These are phyloP conservation scores for Cardiospermum halicacabum DNA, from an alignment of 345 rosid species.

Conservation along the genomic window DNA sequence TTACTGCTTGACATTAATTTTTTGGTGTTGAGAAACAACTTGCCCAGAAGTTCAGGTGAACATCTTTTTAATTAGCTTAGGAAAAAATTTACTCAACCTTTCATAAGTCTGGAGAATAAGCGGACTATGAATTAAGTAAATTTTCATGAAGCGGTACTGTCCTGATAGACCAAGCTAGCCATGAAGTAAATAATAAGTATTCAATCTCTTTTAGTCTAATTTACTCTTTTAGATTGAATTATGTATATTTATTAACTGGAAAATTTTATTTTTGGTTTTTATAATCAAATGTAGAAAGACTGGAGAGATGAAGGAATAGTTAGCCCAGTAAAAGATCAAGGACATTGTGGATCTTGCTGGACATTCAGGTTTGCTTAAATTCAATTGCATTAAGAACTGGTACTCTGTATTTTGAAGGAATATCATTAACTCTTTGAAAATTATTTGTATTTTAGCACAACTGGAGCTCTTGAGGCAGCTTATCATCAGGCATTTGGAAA, in stretches of 20 bases:
- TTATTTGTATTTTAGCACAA: constrained; percentile 48
- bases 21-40: too few relatives aligned
- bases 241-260: neutral
- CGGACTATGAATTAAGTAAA: too few relatives aligned
- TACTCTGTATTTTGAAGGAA: neutral
- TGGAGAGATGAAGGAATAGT: constrained; percentile 89
- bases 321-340: constrained; percentile 87
- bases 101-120: too few relatives aligned
- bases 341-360: constrained; percentile 99
- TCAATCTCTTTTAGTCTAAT: too few relatives aligned
- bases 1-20: too few relatives aligned
- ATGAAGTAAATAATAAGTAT: too few relatives aligned
- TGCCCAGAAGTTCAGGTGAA: too few relatives aligned
- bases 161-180: too few relatives aligned
- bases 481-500: constrained; percentile 89
- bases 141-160: too few relatives aligned
- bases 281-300: constrained; percentile 52
- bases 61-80: too few relatives aligned
- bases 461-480: constrained; percentile 99
- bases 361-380: constrained; percentile 70
- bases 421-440: neutral
- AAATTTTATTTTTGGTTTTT: neutral
- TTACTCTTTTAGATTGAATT: neutral
- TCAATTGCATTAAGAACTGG: neutral
- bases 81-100: too few relatives aligned